These are phyloP conservation scores for Microsporum audouinii DNA, from an alignment of 2,329 filamentous ascomycete species.

Conservation along the genomic window DNA sequence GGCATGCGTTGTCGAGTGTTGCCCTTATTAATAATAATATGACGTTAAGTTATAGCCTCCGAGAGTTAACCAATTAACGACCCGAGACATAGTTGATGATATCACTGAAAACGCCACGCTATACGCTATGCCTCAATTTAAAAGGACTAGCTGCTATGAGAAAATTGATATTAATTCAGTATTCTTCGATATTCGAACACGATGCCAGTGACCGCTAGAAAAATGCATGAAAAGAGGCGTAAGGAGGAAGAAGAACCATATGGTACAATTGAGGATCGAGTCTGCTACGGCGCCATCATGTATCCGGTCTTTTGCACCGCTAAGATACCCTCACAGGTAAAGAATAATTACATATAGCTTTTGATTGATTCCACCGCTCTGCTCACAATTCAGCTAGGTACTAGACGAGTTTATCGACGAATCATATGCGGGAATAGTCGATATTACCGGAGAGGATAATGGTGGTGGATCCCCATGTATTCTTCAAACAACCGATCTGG, in stretches of 20 bases:
- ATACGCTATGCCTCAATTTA: no score
- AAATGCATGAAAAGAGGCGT: background rate
- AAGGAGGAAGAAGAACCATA: background rate
- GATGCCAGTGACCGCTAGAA: background rate
- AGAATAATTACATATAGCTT: background rate
- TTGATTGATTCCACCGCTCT: background rate
- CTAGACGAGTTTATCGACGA: constrained; percentile 10
- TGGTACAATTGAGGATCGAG: background rate
- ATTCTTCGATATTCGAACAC: background rate
- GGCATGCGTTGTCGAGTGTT: no score
- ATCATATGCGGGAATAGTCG: background rate
- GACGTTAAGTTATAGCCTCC: no score
- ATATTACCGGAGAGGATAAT: background rate
- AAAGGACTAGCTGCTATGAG: background rate
- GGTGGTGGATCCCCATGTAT: constrained; percentile 2
- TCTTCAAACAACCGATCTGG: constrained; percentile 2
- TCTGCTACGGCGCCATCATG: background rate
- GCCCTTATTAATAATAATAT: no score
- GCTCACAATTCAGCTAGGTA: constrained; percentile 3
- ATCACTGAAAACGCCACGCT: no score
- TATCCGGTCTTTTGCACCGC: constrained; percentile 6
- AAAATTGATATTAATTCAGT: background rate
- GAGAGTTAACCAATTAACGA: no score
- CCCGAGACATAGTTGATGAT: no score
- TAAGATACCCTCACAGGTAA: constrained; percentile 4